Base-by-base conservation (phyloP, 208 protist species). In the Leishmania tarentolae region DNA sequence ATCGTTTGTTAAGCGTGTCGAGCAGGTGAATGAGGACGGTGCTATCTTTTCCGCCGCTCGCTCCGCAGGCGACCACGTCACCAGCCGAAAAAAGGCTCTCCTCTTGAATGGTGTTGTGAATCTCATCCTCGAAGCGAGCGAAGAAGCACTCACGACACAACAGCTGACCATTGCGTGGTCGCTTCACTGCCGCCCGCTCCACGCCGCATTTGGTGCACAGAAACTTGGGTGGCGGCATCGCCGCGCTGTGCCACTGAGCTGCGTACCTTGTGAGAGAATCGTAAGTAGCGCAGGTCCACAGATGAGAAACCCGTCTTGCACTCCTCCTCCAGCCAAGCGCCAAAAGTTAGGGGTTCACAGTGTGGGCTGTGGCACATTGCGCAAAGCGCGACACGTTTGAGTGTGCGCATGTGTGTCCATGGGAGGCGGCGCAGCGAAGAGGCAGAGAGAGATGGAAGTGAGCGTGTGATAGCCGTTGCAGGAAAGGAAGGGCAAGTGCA, bases 1-100 rank as follows among this genome's bases (percentile, higher is more conserved):
- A 80, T 19, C 93, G 92, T 35, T 92, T 87, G 82, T 99, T 99
- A 21, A 99, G 90, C 1, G 88, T 80, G 66, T 87, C 88, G 82
- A 99, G 82, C 11, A 99, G 90, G 82, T 99, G 92, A 40, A 99
- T 95, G 24, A 99, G 86, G 11, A 99, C 98, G 3, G 98, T 99
- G 73, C 97, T 99, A 85, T 99, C 98, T 81, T 99, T 99, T 40
- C 99, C 99, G 28, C 99, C 99, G 65, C 97, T 99, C 44, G 98
- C 98, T 28, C 94, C 99, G 66, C 98, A 97, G 7, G 97, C 98
- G 24, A 99, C 96, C 31, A 92, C 76, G 17, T 99, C 96, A 9
- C 97, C 98, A 0, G 83, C 83, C 9, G 57, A 57, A 76, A 99
- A 99, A 13, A 99, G 87, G 15, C 92, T 69, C 81, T 98, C 95